Evolutionary conservation across 2,329 filamentous ascomycete genomes (phyloP).

Genomic region (Calycina marina): DNA sequence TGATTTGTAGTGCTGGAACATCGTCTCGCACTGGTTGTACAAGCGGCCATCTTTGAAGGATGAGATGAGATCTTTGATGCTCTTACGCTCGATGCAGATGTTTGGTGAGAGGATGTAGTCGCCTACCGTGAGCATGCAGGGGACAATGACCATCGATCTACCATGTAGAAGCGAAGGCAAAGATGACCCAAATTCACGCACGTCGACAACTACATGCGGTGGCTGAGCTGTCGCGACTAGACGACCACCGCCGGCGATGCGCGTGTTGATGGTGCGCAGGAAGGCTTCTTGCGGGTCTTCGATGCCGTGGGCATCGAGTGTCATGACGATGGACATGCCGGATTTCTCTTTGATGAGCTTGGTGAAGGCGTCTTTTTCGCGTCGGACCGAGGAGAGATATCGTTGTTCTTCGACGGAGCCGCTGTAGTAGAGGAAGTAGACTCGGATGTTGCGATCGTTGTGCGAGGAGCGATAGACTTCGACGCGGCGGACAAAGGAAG

Average conservation of each 20-base stretch:
- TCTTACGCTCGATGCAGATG: constrained; percentile 92
- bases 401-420: constrained; percentile 91
- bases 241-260: constrained; percentile 85
- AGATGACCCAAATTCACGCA: constrained; percentile 89
- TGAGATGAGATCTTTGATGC: constrained; percentile 75
- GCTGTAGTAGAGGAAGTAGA: constrained; percentile 95
- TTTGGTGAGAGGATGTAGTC: constrained; percentile 88
- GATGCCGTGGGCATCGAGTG: constrained; percentile 49
- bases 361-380: constrained; percentile 93
- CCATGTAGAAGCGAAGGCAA: constrained; percentile 85
- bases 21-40: constrained; percentile 82
- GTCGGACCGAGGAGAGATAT: constrained; percentile 76
- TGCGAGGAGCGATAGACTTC: constrained; percentile 96
- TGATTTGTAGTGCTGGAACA: constrained; percentile 83
- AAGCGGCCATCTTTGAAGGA: constrained; percentile 86
- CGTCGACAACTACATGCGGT: constrained; percentile 84
- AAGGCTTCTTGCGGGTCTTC: constrained; percentile 85
- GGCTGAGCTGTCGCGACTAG: constrained; percentile 72
- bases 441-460: constrained; percentile 71
- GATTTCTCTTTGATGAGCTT: constrained; percentile 88
- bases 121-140: constrained; percentile 90
- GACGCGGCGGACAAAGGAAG: constrained; percentile 83
- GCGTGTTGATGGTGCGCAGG: constrained; percentile 86
- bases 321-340: constrained; percentile 81
- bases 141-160: constrained; percentile 73